phyloP scores from a whole-genome alignment of 352 stramenopile genomes.

The Pythium brassicae region DNA sequence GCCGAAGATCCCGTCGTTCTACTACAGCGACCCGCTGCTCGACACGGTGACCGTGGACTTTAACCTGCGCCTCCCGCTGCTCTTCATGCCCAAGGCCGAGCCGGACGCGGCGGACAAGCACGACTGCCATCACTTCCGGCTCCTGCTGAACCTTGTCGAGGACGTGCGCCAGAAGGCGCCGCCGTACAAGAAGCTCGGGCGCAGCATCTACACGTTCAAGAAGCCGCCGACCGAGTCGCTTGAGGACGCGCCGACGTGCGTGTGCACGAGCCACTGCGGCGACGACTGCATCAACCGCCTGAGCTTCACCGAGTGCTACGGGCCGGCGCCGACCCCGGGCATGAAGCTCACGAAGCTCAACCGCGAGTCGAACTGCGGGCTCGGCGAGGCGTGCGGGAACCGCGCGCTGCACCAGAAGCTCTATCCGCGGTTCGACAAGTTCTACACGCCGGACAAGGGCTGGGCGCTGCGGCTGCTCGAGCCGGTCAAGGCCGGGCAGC shows the following conservation, averaged over 20 bases:
- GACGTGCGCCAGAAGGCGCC: conserved; percentile 71
- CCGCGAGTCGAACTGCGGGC: conserved; percentile 86
- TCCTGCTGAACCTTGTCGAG: conserved; percentile 62
- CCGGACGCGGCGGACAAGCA: conserved; percentile 37
- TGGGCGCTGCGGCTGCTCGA: conserved; percentile 88
- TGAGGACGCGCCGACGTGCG: conserved; percentile 74
- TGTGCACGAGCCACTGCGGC: conserved; percentile 74
- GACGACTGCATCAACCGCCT: conserved; percentile 94
- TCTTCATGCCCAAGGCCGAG: conserved; percentile 74
- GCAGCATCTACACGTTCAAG: conserved; percentile 88
- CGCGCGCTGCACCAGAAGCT: conserved; percentile 81
- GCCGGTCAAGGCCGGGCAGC: conserved; percentile 70
- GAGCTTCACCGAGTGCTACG: conserved; percentile 91
- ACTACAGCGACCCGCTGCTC: conserved; percentile 52
- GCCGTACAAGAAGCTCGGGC: conserved; percentile 66
- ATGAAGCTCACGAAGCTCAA: conserved; percentile 70
- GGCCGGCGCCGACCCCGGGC: conserved; percentile 47
- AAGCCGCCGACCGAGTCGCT: conserved; percentile 51
- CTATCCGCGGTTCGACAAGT: conserved; percentile 69
- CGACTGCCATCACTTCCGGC: conserved; percentile 79
- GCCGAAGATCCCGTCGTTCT: conserved; percentile 70
- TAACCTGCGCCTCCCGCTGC: conserved; percentile 64
- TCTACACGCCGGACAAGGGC: conserved; percentile 86
- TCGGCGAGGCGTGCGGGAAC: conserved; percentile 91
- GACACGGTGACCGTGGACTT: conserved; percentile 76